Conservation (phyloP, 2,329 filamentous ascomycete species). For the Coleophoma eucalyptorum region DNA sequence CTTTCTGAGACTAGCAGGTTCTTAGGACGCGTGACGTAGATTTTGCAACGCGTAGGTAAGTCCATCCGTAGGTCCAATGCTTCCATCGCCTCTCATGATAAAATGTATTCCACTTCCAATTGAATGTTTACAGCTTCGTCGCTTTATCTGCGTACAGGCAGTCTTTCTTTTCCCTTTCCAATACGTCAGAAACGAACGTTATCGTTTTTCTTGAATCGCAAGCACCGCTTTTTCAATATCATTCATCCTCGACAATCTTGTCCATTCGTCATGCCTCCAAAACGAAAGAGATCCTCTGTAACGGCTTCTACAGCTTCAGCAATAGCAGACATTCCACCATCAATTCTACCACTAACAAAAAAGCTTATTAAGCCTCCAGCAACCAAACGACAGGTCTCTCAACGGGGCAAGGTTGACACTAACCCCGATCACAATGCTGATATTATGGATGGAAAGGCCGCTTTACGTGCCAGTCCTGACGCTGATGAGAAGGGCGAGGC, state of each 20-base stretch:
- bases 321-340: too few species aligned
- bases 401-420: slow-evolving; percentile 18
- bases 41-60: background rate
- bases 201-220: background rate
- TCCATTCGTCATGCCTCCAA: slow-evolving; percentile 18
- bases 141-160: background rate
- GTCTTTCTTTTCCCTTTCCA: background rate
- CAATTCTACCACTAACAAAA: background rate
- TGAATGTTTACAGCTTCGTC: background rate
- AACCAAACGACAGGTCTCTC: slow-evolving; percentile 14
- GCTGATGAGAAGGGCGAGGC: slow-evolving; percentile 23
- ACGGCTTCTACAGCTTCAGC: background rate
- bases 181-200: too few species aligned
- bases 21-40: background rate
- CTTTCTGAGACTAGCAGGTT: background rate
- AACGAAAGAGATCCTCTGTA: slow-evolving; percentile 23
- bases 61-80: too few species aligned
- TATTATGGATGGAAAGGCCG: slow-evolving; percentile 24
- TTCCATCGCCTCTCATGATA: background rate
- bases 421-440: slow-evolving; percentile 26
- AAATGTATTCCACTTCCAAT: background rate
- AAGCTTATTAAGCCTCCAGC: slow-evolving; percentile 7
- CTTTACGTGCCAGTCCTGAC: slow-evolving; percentile 25
- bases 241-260: background rate
- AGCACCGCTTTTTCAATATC: background rate